Base-by-base conservation (phyloP, 768 basidiomycete species). In the Baorangia bicolor region DNA sequence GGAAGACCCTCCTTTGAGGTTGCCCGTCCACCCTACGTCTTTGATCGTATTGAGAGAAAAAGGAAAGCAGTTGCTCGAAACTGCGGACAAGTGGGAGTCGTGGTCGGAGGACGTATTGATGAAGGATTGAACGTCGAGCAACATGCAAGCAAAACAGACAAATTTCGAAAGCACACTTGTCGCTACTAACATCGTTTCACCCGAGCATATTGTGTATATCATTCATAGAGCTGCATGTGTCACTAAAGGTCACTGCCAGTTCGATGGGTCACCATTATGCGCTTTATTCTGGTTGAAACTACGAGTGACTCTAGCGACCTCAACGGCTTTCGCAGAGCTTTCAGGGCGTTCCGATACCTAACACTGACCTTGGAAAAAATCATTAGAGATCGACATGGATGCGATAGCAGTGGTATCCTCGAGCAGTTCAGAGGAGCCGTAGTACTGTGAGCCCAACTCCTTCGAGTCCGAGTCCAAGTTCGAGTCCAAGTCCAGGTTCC, bases 21-120 rank as follows among this genome's bases (percentile, higher is more conserved):
- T 66, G 6, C 61, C n/a, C 27, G 6, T 61, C 6, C 51, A 59
- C 30, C 4, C 30, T 13, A 0, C 1, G 28, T 2, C 53, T 4
- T 27, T 56, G 35, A 5, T 1, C 0, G 3, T 12, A 5, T 7
- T 51, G 14, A 42, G 46, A 21, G n/a, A 28, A 42, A 62, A 35
- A 18, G 61, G 41, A 20, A 49, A 53, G 38, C 40, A 54, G 0
- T 20, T 57, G 1, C 20, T 65, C 10, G 59, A 65, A 38, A 40
- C 49, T 18, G 60, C 58, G 7, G 55, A 65, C 40, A 56, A 63
- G 23, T 63, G 51, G 57, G 58, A 58, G 37, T 51, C 53, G 21
- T 66, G 63, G 60, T 66, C 64, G 2, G 58, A 62, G 31, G 61
- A 58, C 35, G 30, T 62, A 20, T 55, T 53, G 40, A 23, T 56